A percentile compares a stretch with the other conserved stretches of the same genome.
phyloP scores from a whole-genome alignment of 2,329 filamentous ascomycete genomes.

The Pezicula neosporulosa region DNA sequence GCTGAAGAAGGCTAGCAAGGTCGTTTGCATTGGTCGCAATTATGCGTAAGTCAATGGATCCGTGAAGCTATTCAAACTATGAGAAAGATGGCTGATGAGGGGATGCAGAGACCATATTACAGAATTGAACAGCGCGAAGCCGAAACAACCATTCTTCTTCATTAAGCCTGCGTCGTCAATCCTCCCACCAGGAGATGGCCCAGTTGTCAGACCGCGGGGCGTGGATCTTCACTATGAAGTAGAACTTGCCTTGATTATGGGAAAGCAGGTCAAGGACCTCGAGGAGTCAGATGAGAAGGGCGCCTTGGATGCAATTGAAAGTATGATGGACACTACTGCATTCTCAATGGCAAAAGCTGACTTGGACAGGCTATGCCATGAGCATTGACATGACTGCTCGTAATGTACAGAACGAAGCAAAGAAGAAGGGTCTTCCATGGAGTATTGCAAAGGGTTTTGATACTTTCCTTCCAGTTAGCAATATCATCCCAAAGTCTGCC shows the following conservation, averaged over 20 bases:
- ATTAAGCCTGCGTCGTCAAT: constrained; percentile 90
- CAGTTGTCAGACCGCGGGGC: constrained; percentile 77
- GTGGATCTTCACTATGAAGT: constrained; percentile 92
- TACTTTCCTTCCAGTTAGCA: constrained; percentile 87
- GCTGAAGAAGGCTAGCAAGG: constrained; percentile 48
- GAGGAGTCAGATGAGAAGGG: constrained; percentile 68
- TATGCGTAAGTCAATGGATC: constrained; percentile 67
- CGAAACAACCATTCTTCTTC: constrained; percentile 98
- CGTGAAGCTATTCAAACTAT: neutral
- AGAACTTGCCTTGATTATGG: constrained; percentile 86
- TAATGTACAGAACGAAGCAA: constrained; percentile 93
- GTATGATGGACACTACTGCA: constrained; percentile 39
- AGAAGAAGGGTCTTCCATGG: constrained; percentile 96
- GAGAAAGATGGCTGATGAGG: neutral
- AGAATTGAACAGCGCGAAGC: constrained; percentile 82
- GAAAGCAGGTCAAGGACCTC: constrained; percentile 74
- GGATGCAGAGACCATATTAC: constrained; percentile 77
- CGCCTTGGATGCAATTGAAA: constrained; percentile 79
- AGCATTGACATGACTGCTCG: constrained; percentile 97
- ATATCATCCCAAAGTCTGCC: constrained; percentile 72
- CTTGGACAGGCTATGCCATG: constrained; percentile 69
- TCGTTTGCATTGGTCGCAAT: constrained; percentile 89
- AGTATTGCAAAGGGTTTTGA: constrained; percentile 96
- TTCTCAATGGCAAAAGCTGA: neutral
- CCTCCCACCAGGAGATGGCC: constrained; percentile 72